Conservation (phyloP, 805 yeast species). For the Teunomyces kruisii region DNA sequence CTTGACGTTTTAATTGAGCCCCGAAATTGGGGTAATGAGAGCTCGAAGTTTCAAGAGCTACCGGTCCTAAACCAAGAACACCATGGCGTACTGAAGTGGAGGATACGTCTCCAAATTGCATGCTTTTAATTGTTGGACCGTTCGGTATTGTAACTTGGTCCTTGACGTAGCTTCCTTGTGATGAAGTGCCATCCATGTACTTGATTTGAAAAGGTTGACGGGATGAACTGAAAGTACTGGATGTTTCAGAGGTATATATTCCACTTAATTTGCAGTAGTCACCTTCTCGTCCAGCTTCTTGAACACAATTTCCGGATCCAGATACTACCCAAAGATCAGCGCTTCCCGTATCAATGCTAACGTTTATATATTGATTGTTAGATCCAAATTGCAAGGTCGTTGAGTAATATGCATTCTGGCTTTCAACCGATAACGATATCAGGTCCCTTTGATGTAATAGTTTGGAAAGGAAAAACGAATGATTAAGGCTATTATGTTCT, state of each 20-base stretch:
- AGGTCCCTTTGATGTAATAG: background rate
- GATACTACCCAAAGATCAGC: slow-evolving; percentile 11
- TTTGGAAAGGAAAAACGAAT: background rate
- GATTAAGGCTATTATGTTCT: background rate
- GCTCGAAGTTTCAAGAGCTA: background rate
- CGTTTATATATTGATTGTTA: slow-evolving; percentile 8
- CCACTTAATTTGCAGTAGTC: slow-evolving; percentile 6
- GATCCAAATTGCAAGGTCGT: slow-evolving; percentile 8
- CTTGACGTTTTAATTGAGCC: slow-evolving; percentile 23
- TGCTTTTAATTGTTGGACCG: slow-evolving; percentile 5
- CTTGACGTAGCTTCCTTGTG: slow-evolving; percentile 7
- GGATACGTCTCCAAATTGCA: slow-evolving; percentile 10
- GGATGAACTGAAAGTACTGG: slow-evolving; percentile 2
- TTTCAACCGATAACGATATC: background rate
- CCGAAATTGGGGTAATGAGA: slow-evolving; percentile 15
- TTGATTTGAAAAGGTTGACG: background rate
- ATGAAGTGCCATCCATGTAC: slow-evolving; percentile 6
- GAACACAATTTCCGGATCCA: slow-evolving; percentile 4
- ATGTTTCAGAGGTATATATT: slow-evolving; percentile 3
- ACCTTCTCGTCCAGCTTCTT: background rate
- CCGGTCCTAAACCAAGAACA: slow-evolving; percentile 1
- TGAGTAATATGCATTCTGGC: background rate
- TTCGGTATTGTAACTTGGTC: slow-evolving; percentile 7
- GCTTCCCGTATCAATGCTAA: slow-evolving; percentile 12
- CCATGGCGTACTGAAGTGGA: slow-evolving; percentile 2